Evolutionary conservation across 2,329 filamentous ascomycete species (phyloP), one percentile per base, ranked within the genome.

Genomic region (Trichophyton mentagrophytes): DNA sequence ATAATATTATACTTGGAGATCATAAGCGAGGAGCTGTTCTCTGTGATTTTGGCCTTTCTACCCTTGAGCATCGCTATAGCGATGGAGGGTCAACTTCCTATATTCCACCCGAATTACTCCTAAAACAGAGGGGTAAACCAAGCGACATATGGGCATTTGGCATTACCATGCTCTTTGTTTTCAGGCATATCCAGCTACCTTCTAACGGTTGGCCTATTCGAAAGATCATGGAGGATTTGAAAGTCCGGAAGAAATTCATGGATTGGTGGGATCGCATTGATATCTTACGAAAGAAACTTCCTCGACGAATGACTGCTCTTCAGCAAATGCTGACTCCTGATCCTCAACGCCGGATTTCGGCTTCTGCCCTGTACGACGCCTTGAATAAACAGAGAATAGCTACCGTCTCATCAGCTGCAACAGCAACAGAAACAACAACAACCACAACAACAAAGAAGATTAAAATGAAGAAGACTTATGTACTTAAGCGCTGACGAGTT

Each of bases 1-100:
- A 99, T 76, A 99, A 99, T 72, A 83, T 99, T 27, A 82, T 99
- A 56, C 83, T 99, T 65, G 36, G 40, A 3, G 93, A 99, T 72
- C 92, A 92, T 11, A 84, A 83, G 70, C 92, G 88, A 42, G 93
- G 93, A 63, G 85, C 99, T 60, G 80, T 99, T 70, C 84, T 99
- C 62, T 99, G 93, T 78, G 93, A 99, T 79, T 99, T 99, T 74
- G 93, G 93, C 67, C 97, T 57, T 7, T 40, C 55, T 3, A 44
- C 55, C 2, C 22, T 44, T 44, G 40, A 40, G 15, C 40, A 27
- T 15, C 55, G 36, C 17, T 57, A 57, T 20, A 42, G 40, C 42
- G 33, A 40, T 15, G 55, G 55, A 17, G 55, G 55, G 11, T 42
- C 55, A 4, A 36, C 55, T 1, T 57, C 55, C 11, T 57, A 57